Evolutionary conservation across 192 early-diverging fungal species (phyloP).

Genomic region (Rhizoclosmatium globosum): DNA sequence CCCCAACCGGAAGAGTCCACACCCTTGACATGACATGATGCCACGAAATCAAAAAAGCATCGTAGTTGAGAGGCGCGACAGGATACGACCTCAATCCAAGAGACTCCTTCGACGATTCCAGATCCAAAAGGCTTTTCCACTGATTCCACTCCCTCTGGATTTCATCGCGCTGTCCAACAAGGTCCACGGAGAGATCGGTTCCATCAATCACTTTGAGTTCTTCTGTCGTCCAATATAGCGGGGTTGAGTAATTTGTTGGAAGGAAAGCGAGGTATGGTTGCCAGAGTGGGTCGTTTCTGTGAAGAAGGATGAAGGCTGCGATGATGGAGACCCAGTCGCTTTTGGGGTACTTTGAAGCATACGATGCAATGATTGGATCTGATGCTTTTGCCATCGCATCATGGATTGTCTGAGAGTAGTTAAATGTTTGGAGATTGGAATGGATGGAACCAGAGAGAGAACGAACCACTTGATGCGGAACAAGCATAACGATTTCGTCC

Average conservation of each 20-base stretch:
- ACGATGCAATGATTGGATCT: conserved; percentile 4
- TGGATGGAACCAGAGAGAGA: not conserved
- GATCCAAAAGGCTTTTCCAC: conserved; percentile 4
- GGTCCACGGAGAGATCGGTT: conserved; percentile 15
- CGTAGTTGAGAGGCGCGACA: not conserved
- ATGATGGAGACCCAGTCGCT: conserved; percentile 32
- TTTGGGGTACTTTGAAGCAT: conserved; percentile 3
- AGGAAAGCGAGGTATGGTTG: conserved; percentile 13
- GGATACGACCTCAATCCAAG: too few species aligned
- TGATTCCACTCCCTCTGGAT: conserved; percentile 20
- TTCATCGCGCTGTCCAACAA: not conserved
- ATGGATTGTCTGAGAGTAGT: conserved; percentile 10
- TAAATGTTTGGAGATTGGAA: not conserved
- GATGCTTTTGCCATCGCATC: conserved; percentile 14
- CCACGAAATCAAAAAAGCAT: conserved; percentile 11
- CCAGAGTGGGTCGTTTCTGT: conserved; percentile 9
- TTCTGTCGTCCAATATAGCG: conserved; percentile 15
- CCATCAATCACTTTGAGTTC: conserved; percentile 14
- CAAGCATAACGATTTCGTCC: conserved; percentile 14
- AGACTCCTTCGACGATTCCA: too few species aligned
- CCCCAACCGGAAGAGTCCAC: conserved; percentile 19
- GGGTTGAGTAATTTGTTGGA: not conserved
- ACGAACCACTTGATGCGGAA: conserved; percentile 17
- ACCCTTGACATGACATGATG: conserved; percentile 28
- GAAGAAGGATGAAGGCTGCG: conserved; percentile 5